Base-by-base conservation (phyloP, 208 protist species). In the Trypanosoma congolense region DNA sequence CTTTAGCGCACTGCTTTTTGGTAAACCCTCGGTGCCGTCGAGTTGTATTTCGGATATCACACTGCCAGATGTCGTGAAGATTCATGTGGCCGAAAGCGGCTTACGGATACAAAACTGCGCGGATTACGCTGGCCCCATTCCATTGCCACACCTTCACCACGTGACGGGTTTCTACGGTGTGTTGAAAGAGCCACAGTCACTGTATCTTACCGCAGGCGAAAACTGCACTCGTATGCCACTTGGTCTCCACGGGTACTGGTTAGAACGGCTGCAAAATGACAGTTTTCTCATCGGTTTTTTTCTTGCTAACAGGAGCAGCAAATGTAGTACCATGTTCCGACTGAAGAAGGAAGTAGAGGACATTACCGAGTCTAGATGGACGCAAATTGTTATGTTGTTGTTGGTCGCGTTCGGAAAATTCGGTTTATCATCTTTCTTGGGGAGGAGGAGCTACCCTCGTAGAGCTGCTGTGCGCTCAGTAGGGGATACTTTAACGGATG, bases 391-490 rank as follows among this genome's bases (percentile, higher is more conserved):
- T 40, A 54, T 83, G 61, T 58, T 88, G 12, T 18, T 74, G 1
- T 9, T 81, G 0, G 65, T 79, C 24, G 53, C 82, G 14, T 56
- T 59, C 4, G 28, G 74, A 25, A 68, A 70, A 3, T 46, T 71
- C 14, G 28, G 79, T 28, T 75, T 66, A 21, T 58, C 73, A 4
- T 74, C 75, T 41, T 47, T 74, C 33, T 53, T 83, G 16, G 65
- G 53, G 3, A 63, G 60, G n/a, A 65, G 30, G 3, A 61, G 67
- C 0, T 61, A 73, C 29, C 65, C 65, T 36, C 18, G 21, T 45
- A 36, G 74, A 50, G 26, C 33, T 16, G 33, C 33, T 38, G 6
- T 12, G 12, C 33, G 33, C 19, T 38, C 31, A 12, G 58, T 54
- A 3, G 52, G 58, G 8, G 62, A 18, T 1, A 56, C 53, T 43